Conservation (phyloP, 2,329 filamentous ascomycete genomes). For the Botrytis deweyae region DNA sequence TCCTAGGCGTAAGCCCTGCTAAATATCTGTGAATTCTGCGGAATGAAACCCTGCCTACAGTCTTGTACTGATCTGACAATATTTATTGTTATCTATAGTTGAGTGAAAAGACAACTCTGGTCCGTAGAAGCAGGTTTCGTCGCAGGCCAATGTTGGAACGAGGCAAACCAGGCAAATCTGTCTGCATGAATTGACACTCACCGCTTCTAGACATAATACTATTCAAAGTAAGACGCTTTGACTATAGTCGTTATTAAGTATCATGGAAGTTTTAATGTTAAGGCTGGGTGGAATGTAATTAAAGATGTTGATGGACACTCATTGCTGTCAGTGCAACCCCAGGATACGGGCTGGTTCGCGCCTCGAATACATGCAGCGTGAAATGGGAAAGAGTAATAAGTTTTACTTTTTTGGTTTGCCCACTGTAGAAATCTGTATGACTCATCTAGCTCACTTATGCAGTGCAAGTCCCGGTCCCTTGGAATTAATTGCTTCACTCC, state of each 20-base stretch:
- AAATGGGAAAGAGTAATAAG: not conserved
- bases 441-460: not conserved
- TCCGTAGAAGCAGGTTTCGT: not conserved
- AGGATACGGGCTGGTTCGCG: not conserved
- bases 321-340: not conserved
- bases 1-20: slow-evolving; percentile 5
- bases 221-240: not conserved
- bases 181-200: not conserved
- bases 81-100: not conserved
- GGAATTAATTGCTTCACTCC: not conserved
- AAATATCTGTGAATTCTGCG: not conserved
- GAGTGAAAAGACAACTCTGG: not conserved
- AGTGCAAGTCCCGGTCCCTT: not conserved
- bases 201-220: not conserved
- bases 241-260: not conserved
- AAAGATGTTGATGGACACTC: not conserved
- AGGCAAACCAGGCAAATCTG: not conserved
- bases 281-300: not conserved
- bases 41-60: not conserved
- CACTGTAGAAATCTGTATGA: not conserved
- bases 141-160: not conserved
- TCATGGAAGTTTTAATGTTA: not conserved
- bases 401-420: not conserved
- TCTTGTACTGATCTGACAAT: not conserved
- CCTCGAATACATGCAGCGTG: not conserved